These are phyloP conservation scores for Hebeloma cylindrosporum DNA, from an alignment of 768 basidiomycete species.

Conservation along the genomic window DNA sequence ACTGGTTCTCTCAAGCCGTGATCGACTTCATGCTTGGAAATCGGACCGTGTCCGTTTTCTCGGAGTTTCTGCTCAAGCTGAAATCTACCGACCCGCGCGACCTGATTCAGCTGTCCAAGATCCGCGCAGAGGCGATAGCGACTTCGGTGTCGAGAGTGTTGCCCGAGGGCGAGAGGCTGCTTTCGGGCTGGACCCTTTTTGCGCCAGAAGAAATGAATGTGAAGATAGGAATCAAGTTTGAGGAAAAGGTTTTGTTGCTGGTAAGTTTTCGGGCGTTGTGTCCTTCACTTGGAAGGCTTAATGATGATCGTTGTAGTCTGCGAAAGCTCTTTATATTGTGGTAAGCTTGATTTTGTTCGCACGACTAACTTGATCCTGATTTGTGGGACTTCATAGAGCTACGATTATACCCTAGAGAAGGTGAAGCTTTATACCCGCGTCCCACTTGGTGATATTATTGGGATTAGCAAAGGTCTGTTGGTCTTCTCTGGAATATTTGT, in stretches of 20 bases:
- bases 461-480: constrained; percentile 71
- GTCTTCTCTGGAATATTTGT: background rate
- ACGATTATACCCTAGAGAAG: constrained; percentile 91
- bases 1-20: constrained; percentile 97
- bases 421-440: constrained; percentile 89
- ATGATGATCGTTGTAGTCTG: constrained; percentile 25
- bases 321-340: constrained; percentile 71
- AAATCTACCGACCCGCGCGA: constrained; percentile 92
- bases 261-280: constrained; percentile 43
- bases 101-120: constrained; percentile 82
- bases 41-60: constrained; percentile 84
- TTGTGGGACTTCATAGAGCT: constrained; percentile 54
- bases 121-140: constrained; percentile 91
- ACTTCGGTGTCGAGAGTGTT: constrained; percentile 79
- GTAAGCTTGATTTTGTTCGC: constrained; percentile 41
- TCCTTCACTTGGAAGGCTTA: background rate
- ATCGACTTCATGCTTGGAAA: constrained; percentile 92
- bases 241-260: constrained; percentile 91
- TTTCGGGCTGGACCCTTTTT: constrained; percentile 92
- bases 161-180: constrained; percentile 69
- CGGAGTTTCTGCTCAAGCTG: constrained; percentile 87
- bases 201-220: constrained; percentile 76
- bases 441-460: constrained; percentile 76
- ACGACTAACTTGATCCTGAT: background rate
- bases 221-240: constrained; percentile 76